Percentiles rank a stretch among this genome's conserved stretches.
These are phyloP conservation scores for Elaeis oleifera DNA, from an alignment of 202 grass and related monocot genomes.

Conservation along the genomic window DNA sequence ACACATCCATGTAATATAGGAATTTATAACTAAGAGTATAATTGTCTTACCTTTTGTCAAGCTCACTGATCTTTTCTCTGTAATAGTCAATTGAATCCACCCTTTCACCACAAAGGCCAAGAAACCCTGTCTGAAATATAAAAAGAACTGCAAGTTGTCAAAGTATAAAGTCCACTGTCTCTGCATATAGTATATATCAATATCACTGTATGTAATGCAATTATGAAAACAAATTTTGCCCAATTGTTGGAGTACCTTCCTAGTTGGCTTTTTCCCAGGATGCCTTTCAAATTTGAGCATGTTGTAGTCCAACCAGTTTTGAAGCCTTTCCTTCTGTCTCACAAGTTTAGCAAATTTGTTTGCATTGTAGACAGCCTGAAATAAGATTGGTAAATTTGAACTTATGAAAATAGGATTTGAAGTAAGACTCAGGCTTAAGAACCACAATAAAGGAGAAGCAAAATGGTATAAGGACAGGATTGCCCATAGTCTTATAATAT, in stretches of 20 bases:
- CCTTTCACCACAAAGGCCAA: conserved; percentile 70
- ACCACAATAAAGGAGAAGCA: not conserved
- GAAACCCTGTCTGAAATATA: conserved; percentile 60
- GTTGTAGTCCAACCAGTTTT: conserved; percentile 95
- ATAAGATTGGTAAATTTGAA: not conserved
- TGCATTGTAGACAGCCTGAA: conserved; percentile 96
- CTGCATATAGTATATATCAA: not conserved
- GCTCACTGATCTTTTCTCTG: conserved; percentile 50
- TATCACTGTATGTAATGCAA: not conserved
- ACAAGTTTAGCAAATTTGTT: conserved; percentile 81
- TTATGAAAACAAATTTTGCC: not conserved
- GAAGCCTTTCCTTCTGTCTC: conserved; percentile 61
- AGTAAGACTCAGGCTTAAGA: no score
- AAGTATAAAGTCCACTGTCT: not conserved
- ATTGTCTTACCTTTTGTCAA: conserved; percentile 57
- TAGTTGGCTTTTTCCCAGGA: conserved; percentile 61
- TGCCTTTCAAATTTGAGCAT: conserved; percentile 81
- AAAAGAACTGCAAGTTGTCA: conserved; percentile 16
- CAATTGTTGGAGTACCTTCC: conserved; percentile 40
- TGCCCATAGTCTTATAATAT: not conserved
- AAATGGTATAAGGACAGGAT: not conserved
- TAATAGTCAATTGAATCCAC: conserved; percentile 89
- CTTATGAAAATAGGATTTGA: conserved; percentile 1
- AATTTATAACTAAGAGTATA: not conserved
- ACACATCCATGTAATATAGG: no score